These are phyloP conservation scores for Phytophthora uliginosa DNA, from an alignment of 352 stramenopile genomes.

Conservation along the genomic window DNA sequence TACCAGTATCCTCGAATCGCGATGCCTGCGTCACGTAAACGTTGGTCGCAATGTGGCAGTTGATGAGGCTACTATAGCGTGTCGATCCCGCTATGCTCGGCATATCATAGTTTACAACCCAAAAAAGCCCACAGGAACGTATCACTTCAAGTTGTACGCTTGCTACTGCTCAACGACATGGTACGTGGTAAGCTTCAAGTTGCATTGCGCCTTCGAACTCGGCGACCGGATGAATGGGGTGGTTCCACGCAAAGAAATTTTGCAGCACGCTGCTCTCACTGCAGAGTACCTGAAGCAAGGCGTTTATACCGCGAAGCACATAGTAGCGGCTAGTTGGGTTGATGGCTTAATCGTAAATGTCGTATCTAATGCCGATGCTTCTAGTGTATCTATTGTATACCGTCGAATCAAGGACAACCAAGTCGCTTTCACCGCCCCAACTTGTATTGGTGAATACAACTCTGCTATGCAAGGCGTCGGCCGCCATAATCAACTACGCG, in stretches of 20 bases:
- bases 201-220: background rate
- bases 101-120: no score
- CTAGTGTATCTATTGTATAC: conserved; percentile 24
- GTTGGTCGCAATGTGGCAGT: no score
- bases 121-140: no score
- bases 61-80: no score
- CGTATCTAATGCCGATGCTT: conserved; percentile 14
- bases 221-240: background rate
- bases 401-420: conserved; percentile 15
- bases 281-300: conserved; percentile 17
- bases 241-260: background rate
- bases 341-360: background rate
- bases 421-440: conserved; percentile 23
- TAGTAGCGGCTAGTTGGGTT: conserved; percentile 11
- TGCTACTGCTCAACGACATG: no score
- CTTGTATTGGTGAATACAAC: conserved; percentile 42
- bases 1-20: no score
- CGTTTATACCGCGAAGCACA: conserved; percentile 17
- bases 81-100: no score
- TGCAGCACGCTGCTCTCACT: background rate
- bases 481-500: background rate
- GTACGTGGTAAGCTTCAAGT: background rate
- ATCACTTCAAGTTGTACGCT: no score
- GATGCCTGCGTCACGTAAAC: no score
- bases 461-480: conserved; percentile 39